These are phyloP conservation scores for Vaccinium myrtillus DNA, from an alignment of 148 eudicot genomes.

Conservation along the genomic window DNA sequence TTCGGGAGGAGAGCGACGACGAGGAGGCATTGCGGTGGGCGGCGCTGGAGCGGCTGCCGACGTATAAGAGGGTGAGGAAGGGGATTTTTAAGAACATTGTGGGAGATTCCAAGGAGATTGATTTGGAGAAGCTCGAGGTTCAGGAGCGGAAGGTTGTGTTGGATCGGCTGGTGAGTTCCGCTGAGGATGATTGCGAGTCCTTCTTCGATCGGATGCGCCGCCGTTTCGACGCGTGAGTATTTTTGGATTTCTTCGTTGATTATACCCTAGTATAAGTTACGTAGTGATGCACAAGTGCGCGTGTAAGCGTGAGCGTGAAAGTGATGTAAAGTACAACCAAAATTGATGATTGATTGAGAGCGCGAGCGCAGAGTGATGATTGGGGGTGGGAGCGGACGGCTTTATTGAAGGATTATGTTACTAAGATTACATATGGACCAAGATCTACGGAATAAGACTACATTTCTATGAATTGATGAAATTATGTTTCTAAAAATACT, in stretches of 20 bases:
- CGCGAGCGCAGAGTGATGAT: no score
- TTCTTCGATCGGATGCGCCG: conserved; percentile 75
- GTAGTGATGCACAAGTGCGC: no score
- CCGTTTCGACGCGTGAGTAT: conserved; percentile 66
- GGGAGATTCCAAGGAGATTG: conserved; percentile 68
- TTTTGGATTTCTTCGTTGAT: background rate
- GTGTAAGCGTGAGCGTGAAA: no score
- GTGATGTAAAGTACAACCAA: no score
- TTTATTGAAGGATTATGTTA: no score
- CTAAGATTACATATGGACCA: no score
- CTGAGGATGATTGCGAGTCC: conserved; percentile 61
- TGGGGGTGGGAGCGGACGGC: no score
- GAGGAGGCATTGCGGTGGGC: conserved; percentile 95
- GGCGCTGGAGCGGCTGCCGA: conserved; percentile 88
- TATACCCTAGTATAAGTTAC: no score
- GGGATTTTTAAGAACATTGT: conserved; percentile 59
- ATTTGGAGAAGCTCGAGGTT: conserved; percentile 46
- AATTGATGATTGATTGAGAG: no score
- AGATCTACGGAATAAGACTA: no score
- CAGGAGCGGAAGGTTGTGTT: conserved; percentile 67
- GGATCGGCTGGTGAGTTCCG: conserved; percentile 60
- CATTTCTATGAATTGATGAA: background rate
- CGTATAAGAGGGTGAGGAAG: conserved; percentile 64
- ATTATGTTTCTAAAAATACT: background rate
- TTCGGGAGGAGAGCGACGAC: conserved; percentile 53